Base-by-base conservation (phyloP, 2,329 filamentous ascomycete species). In the Ophiosphaerella narmari region DNA sequence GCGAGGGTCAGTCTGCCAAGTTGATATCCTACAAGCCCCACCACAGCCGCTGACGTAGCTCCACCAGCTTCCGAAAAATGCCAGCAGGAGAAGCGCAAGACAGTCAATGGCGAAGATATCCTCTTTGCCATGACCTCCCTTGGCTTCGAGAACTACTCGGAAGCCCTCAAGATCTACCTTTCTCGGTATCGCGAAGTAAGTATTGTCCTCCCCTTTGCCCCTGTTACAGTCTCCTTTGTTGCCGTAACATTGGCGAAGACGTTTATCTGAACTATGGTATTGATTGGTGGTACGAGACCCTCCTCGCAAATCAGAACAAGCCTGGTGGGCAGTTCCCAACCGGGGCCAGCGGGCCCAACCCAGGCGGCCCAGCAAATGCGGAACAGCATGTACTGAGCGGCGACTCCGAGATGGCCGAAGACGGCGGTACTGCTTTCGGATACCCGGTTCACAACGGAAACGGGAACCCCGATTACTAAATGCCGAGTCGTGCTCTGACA, bases 81-180 rank as follows among this genome's bases (percentile, higher is more conserved):
- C 71, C 94, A 99, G 74, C 94, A 97, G 75, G 94, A 99, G 77
- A 99, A 99, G 82, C 86, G 94, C 67, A 99, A 99, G 81, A 99
- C 94, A 0, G 94, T 99, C 62, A 99, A 99, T 70, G 94, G 94
- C 63, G 94, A 99, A 76, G 94, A 99, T 68, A 99, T 99, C 52
- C 80, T 99, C 39, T 99, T 97, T 72, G 94, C 94, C 54, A 99
- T 99, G 94, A 97, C 93, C 7, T 99, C 94, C 23, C 83, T 99
- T 32, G 94, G 94, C 1, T 99, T 99, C 74, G 94, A 99, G 77
- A 99, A 99, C 77, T 99, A 99, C 73, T 89, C 93, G 23, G 94
- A 99, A 75, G 94, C 94, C 1, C 81, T 99, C 50, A 99, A 99
- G 77, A 97, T 99, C 63, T 99, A 99, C 74, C 83, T 99, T 36